Conservation (phyloP, 495 filamentous ascomycete species). For the Parachaetomium inaequale region DNA sequence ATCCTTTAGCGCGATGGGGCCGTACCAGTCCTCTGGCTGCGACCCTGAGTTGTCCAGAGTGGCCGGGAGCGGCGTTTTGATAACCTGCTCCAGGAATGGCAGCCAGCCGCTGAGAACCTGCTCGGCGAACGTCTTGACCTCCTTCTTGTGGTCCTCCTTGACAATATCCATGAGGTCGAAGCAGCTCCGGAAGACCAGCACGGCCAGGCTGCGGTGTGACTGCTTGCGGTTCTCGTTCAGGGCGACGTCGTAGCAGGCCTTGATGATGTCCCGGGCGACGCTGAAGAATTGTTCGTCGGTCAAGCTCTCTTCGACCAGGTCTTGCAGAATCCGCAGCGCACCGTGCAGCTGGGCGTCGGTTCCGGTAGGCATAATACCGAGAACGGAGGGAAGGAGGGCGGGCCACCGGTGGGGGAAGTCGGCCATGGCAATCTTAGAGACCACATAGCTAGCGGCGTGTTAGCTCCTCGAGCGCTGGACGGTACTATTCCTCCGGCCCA, state of each 20-base stretch:
- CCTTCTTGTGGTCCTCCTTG: slow-evolving; percentile 79
- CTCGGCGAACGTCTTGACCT: slow-evolving; percentile 84
- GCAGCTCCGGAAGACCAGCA: slow-evolving; percentile 82
- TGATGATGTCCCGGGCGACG: slow-evolving; percentile 77
- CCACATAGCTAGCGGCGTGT: slow-evolving; percentile 59
- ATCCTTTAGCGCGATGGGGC: slow-evolving; percentile 78
- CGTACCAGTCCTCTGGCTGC: slow-evolving; percentile 59
- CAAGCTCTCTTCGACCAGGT: slow-evolving; percentile 88
- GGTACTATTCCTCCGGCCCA: neutral
- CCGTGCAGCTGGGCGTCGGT: slow-evolving; percentile 79
- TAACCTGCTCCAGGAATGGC: slow-evolving; percentile 73
- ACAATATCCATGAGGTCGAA: slow-evolving; percentile 96
- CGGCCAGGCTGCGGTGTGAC: slow-evolving; percentile 72
- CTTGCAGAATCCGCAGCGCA: slow-evolving; percentile 77
- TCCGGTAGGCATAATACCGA: slow-evolving; percentile 70
- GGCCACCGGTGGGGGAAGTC: slow-evolving; percentile 97
- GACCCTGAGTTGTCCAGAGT: slow-evolving; percentile 30
- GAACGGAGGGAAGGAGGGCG: slow-evolving; percentile 71
- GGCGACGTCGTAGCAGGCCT: slow-evolving; percentile 76
- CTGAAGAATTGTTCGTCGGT: slow-evolving; percentile 92
- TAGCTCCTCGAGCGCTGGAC: neutral
- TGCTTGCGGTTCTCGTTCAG: slow-evolving; percentile 68
- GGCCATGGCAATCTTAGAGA: slow-evolving; percentile 88
- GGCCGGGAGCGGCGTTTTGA: slow-evolving; percentile 68
- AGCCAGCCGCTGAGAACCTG: slow-evolving; percentile 77